Evolutionary conservation across 345 rosid genomes (phyloP), one percentile per base, ranked within the genome.

Genomic region (Aegle marmelos): DNA sequence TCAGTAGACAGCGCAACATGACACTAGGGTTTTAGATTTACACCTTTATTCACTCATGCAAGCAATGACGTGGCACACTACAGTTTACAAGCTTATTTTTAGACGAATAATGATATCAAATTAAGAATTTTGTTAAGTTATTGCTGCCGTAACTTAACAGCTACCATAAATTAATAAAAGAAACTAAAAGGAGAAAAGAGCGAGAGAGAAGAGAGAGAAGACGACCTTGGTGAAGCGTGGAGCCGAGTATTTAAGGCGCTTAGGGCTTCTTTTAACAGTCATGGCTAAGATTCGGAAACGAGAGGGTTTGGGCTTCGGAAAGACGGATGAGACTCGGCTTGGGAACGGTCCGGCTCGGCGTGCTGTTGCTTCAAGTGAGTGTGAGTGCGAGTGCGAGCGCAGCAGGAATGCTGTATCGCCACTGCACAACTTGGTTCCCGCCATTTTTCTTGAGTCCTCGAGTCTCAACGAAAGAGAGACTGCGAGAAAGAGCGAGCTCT

Each of bases 201-300:
- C 30, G 19, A 21, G 22, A 68, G 45, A 39, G 34, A 33, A 45
- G 77, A 71, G 59, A 24, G 37, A 71, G 41, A 61, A 73, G 21
- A 31, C 31, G 75, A 91, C 98, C 96, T 91, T 91, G 37, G 87
- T 68, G 74, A 90, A 90, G 62, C 91, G 94, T 83, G 96, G 94
- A 79, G 93, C 78, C 10, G 91, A 83, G 86, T 95, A 95, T 60
- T 93, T 95, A 83, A 95, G 95, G 70, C 98, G 97, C 87, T 95
- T 95, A 25, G 98, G 99, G 85, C 88, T 93, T 83, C 90, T 87
- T 86, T 92, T 95, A 61, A 85, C 85, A 4, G 94, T 87, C 83
- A 93, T 80, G 34, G 91, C 85, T 19, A 86, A 48, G 74, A 86
- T 80, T 1, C 39, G 77, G 62, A 78, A 71, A 31, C 79, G 81